Evolutionary conservation across 2,329 filamentous ascomycete genomes (phyloP), one percentile per base, ranked within the genome.

Genomic region (Colletotrichum echinochloae): DNA sequence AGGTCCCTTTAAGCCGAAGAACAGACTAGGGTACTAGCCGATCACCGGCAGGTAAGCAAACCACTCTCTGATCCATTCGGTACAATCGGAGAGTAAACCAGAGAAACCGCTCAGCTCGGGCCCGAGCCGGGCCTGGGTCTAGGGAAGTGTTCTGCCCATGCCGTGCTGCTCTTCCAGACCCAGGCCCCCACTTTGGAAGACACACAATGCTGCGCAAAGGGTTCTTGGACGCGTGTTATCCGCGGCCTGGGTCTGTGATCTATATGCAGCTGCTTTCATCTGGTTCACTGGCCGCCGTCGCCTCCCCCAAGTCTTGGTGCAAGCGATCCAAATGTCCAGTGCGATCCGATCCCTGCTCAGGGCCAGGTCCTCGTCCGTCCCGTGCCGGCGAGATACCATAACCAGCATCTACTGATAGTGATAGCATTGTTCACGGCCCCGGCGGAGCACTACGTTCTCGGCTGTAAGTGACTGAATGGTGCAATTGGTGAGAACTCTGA

Each of bases 91-190:
- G 33, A 20, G 30, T 44, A 46, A 30, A 59, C 16, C 49, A 49
- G 18, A 28, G 18, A 23, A n/a, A 48, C 18, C 23, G 11, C 28
- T 28, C 49, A 35, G 28, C 55, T 52, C 12, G 37, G 37, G 49
- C 52, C 37, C 37, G 37, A 67, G 67, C 51, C 56, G 33, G 63
- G 41, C 51, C 46, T 57, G 51, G 51, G 37, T 28, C 12, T 20
- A 41, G 39, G 41, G 51, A 61, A 70, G 61, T 57, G 67, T 62
- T 35, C 56, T 56, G 26, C 41, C 37, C 51, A 62, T 46, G 63
- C 64, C 33, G 51, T 62, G 57, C 49, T 64, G 62, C 57, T n/a
- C 14, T 20, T n/a, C 51, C 23, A 54, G 4, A 35, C 26, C 51
- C 20, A 55, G 11, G 20, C 23, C 51, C 23, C 30, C 49, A 48